Percentiles rank a stretch among this genome's conserved stretches.
Evolutionary conservation across 495 filamentous ascomycete species (phyloP).

Genomic region (Aspergillus homomorphus): DNA sequence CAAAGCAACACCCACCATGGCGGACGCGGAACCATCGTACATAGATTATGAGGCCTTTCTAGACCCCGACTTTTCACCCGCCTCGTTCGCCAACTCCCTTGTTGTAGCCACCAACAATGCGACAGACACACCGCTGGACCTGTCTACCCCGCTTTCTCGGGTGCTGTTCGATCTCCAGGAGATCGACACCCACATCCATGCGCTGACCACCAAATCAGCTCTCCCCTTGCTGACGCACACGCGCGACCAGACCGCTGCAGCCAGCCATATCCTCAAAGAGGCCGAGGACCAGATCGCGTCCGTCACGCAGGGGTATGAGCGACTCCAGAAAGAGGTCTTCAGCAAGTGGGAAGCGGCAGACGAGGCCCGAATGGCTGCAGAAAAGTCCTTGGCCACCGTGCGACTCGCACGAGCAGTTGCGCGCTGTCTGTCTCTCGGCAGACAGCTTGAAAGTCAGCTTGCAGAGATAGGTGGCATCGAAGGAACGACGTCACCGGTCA

Average conservation of each 20-base stretch:
- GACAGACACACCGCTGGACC: conserved; percentile 83
- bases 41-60: conserved; percentile 96
- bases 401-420: conserved; percentile 71
- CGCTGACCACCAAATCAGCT: conserved; percentile 79
- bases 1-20: conserved; percentile 26
- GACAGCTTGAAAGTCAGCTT: conserved; percentile 84
- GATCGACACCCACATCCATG: conserved; percentile 92
- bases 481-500: conserved; percentile 16
- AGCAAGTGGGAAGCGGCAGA: conserved; percentile 79
- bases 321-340: conserved; percentile 78
- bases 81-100: conserved; percentile 81
- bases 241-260: conserved; percentile 64
- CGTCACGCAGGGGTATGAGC: conserved; percentile 77
- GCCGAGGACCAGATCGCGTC: conserved; percentile 72
- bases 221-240: conserved; percentile 81
- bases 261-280: conserved; percentile 63
- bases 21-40: conserved; percentile 65
- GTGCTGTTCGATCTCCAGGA: conserved; percentile 97
- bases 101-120: conserved; percentile 89
- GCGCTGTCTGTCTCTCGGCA: conserved; percentile 70
- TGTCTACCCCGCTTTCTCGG: conserved; percentile 87
- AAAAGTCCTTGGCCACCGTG: conserved; percentile 75
- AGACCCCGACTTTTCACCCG: conserved; percentile 74
- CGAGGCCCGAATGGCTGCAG: conserved; percentile 67
- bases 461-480: conserved; percentile 51